Evolutionary conservation across 768 basidiomycete species (phyloP).

Genomic region (Collybia sordida): DNA sequence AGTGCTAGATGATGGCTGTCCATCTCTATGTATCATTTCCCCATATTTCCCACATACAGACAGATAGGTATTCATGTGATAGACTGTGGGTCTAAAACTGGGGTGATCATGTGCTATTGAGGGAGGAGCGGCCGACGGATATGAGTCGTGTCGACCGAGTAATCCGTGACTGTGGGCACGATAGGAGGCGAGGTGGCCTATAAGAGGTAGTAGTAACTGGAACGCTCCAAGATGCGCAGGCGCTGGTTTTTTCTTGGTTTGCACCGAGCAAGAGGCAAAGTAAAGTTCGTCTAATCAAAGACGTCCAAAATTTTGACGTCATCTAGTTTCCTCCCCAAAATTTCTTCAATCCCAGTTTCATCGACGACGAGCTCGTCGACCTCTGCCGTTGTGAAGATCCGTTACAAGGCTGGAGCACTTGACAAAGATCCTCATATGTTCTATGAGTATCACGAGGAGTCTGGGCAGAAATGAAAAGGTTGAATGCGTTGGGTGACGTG

Average conservation of each 20-base stretch:
- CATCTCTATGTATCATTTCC: too few species aligned
- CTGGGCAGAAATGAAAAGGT: conserved; percentile 32
- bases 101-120: too few species aligned
- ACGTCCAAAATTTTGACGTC: neutral
- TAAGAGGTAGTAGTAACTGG: neutral
- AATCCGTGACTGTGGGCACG: neutral
- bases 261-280: conserved; percentile 8
- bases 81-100: too few species aligned
- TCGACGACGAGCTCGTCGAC: conserved; percentile 9
- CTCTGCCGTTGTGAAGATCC: conserved; percentile 1
- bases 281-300: neutral
- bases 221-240: neutral
- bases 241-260: neutral
- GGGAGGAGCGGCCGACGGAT: too few species aligned
- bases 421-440: conserved; percentile 38
- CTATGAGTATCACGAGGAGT: conserved; percentile 37
- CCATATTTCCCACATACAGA: too few species aligned
- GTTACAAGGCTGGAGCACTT: conserved; percentile 26
- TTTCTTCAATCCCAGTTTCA: conserved; percentile 13
- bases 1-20: too few species aligned
- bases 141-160: too few species aligned
- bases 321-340: conserved; percentile 11
- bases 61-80: too few species aligned
- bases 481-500: conserved; percentile 26
- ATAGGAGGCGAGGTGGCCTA: too few species aligned